Conservation (phyloP, 73 alveolate species). For the Symbiodinium pilosum region DNA sequence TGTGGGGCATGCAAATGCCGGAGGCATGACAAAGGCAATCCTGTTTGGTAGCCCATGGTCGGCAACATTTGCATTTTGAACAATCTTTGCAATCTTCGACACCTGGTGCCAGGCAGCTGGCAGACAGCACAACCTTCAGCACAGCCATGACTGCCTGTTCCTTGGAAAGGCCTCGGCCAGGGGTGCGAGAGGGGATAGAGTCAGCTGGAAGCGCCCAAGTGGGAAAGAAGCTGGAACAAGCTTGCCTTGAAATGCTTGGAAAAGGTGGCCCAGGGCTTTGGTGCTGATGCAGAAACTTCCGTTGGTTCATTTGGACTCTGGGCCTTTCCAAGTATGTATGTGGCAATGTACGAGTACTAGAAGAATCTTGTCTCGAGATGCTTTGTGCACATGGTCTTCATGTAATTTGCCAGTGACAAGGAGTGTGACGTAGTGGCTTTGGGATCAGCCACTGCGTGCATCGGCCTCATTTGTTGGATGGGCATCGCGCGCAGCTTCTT, state of each 20-base stretch:
- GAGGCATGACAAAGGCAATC: too few relatives aligned
- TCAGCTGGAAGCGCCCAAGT: not conserved
- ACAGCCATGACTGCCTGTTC: constrained; percentile 43
- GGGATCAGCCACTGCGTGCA: not conserved
- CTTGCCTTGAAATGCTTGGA: too few relatives aligned
- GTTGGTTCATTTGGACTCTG: not conserved
- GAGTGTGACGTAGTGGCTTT: not conserved
- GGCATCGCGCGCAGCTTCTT: too few relatives aligned
- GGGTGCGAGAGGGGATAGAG: too few relatives aligned
- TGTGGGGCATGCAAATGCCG: too few relatives aligned
- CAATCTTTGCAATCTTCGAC: not conserved
- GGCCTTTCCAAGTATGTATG: too few relatives aligned
- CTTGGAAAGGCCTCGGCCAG: not conserved
- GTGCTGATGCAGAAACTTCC: not conserved
- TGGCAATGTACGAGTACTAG: too few relatives aligned
- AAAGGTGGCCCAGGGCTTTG: not conserved
- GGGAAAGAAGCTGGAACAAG: not conserved
- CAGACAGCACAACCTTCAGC: not conserved
- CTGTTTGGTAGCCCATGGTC: not conserved
- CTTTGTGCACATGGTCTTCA: too few relatives aligned
- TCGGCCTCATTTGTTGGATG: not conserved
- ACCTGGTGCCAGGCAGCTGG: not conserved
- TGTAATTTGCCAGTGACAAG: not conserved
- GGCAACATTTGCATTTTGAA: too few relatives aligned
- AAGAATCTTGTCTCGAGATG: too few relatives aligned